Percentiles rank a stretch among this genome's conserved stretches.
phyloP scores from a whole-genome alignment of 2,329 filamentous ascomycete species.

The Aspergillus awamori region DNA sequence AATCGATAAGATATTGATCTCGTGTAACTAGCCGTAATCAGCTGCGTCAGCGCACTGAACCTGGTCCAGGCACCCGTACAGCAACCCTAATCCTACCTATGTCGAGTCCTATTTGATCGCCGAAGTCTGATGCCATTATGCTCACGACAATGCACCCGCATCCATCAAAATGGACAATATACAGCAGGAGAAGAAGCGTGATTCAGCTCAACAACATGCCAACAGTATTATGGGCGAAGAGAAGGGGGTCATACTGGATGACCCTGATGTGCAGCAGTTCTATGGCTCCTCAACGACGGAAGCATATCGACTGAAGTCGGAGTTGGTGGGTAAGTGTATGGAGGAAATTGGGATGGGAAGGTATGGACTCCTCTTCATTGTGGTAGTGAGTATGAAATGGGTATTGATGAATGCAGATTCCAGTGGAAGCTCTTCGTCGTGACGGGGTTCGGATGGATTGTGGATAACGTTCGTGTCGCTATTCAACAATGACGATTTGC shows the following conservation, averaged over 20 bases:
- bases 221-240: constrained; percentile 14
- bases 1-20: not conserved
- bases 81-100: not conserved
- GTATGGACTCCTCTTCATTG: constrained; percentile 29
- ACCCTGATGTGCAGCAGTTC: constrained; percentile 38
- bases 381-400: accelerated
- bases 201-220: not conserved
- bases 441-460: constrained; percentile 70
- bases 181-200: constrained; percentile 16
- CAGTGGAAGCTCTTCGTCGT: constrained; percentile 67
- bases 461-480: constrained; percentile 55
- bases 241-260: constrained; percentile 29
- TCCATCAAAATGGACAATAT: constrained; percentile 23
- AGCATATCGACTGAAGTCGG: constrained; percentile 36
- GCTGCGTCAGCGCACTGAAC: not conserved
- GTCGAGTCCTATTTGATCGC: not conserved
- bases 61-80: not conserved
- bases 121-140: not conserved
- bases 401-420: constrained; percentile 23
- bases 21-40: not conserved
- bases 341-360: constrained; percentile 35
- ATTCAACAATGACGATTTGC: not conserved
- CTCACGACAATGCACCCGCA: not conserved
- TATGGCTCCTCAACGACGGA: constrained; percentile 41
- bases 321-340: constrained; percentile 31